Evolutionary conservation across 2,329 filamentous ascomycete species (phyloP).

Genomic region (Trichoderma citrinoviride): DNA sequence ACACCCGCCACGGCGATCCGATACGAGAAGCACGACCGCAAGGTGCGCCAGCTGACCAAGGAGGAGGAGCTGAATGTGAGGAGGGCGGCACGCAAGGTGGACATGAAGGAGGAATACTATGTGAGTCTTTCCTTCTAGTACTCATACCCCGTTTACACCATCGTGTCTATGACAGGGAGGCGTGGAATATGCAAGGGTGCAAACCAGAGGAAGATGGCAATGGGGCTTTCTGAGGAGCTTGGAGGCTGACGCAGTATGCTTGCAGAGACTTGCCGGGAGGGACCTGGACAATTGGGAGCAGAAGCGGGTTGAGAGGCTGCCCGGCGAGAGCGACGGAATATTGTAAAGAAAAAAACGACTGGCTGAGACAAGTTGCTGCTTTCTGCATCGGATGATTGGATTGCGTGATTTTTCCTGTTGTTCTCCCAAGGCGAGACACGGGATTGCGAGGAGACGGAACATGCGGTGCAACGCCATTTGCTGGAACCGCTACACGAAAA

Average conservation of each 20-base stretch:
- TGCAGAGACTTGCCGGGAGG: constrained; percentile 60
- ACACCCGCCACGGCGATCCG: constrained; percentile 91
- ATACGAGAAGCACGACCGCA: constrained; percentile 90
- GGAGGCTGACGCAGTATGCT: constrained; percentile 1
- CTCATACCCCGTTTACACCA: too few species aligned
- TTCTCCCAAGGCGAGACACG: background rate
- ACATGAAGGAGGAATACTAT: constrained; percentile 84
- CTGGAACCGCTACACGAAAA: background rate
- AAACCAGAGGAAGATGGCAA: background rate
- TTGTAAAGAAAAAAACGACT: constrained; percentile 42
- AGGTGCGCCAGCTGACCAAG: constrained; percentile 77
- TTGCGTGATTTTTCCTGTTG: background rate
- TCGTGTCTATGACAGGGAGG: background rate
- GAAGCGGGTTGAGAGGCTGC: constrained; percentile 83
- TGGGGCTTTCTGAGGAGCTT: background rate
- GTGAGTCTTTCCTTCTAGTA: constrained; percentile 53
- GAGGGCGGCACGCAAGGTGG: constrained; percentile 66
- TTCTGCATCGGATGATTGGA: background rate
- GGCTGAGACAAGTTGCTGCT: background rate
- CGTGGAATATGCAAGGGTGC: background rate
- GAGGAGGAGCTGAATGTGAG: constrained; percentile 85
- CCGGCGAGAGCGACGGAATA: constrained; percentile 85
- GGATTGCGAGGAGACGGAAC: background rate
- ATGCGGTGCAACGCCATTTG: constrained; percentile 7
- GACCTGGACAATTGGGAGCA: constrained; percentile 97